Evolutionary conservation across 2,329 filamentous ascomycete genomes (phyloP), one percentile per base, ranked within the genome.

Genomic region (Orbilia quercus): DNA sequence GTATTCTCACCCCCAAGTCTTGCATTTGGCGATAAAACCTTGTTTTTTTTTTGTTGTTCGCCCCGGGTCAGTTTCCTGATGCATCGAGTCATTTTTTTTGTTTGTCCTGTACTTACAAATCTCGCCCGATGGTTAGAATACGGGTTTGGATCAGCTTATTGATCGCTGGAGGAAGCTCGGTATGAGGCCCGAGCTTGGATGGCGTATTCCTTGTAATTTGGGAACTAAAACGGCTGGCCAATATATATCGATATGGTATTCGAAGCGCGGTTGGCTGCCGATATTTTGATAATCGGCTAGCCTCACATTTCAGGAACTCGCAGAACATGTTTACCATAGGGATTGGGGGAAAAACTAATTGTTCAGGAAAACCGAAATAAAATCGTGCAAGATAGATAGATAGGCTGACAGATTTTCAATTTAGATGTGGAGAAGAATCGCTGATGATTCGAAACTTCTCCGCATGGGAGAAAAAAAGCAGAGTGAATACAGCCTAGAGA

Each of bases 1-100:
- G 31, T 22, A 53, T 42, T 48, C 34, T 20, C 50, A 48, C 45
- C 62, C 31, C 45, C n/a, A 38, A 23, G 31, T 42, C 7, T 18
- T 16, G 40, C 23, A 48, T 9, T 5, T 66, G 58, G 51, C 51
- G 53, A 66, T 44, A 48, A 66, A 66, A 55, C 12, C 44, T 65
- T 58, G 28, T 48, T 58, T 66, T 53, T 53, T 2, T 7, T 53
- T 36, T n/a, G 18, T 25, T 11, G 53, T 20, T 31, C 7, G 9
- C 28, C 25, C 23, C 44, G 44, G 55, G 23, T 34, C 4, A 9
- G 25, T 47, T 59, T 59, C 64, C 48, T 48, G 38, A 44, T 34
- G 42, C 48, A 60, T 36, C 40, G 18, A 44, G 23, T 36, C 12
- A 4, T 23, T 38, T 6, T 22, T 1, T 25, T 18, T 67, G 45